These are phyloP conservation scores for Silene latifolia DNA, from an alignment of 148 eudicot species.

Conservation along the genomic window DNA sequence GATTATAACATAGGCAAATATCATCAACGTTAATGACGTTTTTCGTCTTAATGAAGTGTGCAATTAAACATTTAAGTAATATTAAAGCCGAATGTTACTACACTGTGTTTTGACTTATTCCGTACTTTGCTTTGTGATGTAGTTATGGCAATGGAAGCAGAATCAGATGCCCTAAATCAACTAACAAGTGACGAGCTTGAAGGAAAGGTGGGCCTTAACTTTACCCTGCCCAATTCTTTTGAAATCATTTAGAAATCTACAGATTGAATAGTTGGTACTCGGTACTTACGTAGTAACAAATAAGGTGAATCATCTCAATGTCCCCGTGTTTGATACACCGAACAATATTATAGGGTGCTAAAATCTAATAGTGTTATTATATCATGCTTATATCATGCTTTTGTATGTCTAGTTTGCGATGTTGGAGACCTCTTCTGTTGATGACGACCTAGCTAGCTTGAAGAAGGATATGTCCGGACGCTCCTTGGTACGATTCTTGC, in stretches of 20 bases:
- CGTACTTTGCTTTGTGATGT: slow-evolving; percentile 14
- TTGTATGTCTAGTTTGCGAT: slow-evolving; percentile 63
- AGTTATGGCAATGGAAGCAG: slow-evolving; percentile 96
- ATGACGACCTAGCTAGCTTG: slow-evolving; percentile 77
- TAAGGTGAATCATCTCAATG: neutral
- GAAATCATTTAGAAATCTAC: neutral
- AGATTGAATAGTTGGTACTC: neutral
- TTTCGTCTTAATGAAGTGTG: neutral
- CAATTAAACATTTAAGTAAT: neutral
- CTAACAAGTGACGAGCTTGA: slow-evolving; percentile 85
- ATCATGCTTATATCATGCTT: neutral
- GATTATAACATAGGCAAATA: neutral
- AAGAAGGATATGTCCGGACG: slow-evolving; percentile 72
- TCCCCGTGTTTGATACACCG: neutral
- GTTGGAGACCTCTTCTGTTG: slow-evolving; percentile 87
- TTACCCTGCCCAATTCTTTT: neutral
- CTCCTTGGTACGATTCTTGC: slow-evolving; percentile 51
- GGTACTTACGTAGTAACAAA: neutral
- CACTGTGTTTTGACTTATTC: slow-evolving; percentile 7
- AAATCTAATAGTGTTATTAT: neutral
- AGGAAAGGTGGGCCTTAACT: slow-evolving; percentile 55
- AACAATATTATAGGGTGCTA: neutral
- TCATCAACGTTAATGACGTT: neutral
- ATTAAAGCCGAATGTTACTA: neutral
- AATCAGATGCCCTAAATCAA: slow-evolving; percentile 85